Evolutionary conservation across 768 basidiomycete genomes (phyloP).

Genomic region (Rhizopogon vulgaris): DNA sequence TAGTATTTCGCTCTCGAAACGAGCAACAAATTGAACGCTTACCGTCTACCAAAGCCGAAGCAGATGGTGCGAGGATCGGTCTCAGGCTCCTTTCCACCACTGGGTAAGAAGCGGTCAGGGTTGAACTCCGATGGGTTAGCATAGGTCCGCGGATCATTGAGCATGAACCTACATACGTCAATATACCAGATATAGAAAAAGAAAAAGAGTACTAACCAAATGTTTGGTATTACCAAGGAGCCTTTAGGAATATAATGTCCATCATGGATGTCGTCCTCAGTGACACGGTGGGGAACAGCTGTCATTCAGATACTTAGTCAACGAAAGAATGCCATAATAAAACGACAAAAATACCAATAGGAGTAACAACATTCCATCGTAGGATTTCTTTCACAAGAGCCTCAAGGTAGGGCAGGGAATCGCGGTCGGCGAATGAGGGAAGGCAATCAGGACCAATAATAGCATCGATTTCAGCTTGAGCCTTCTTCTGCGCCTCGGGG

Average conservation of each 20-base stretch:
- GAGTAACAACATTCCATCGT: constrained; percentile 36
- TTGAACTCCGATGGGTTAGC: constrained; percentile 43
- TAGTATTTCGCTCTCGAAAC: constrained; percentile 5
- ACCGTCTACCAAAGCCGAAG: constrained; percentile 61
- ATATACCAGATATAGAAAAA: constrained; percentile 7
- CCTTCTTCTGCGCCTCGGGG: constrained; percentile 47
- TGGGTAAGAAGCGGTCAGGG: constrained; percentile 46
- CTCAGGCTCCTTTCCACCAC: constrained; percentile 26
- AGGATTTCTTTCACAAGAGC: constrained; percentile 55
- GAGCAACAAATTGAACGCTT: constrained; percentile 15
- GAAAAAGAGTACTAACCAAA: constrained; percentile 10
- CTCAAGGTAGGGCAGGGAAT: constrained; percentile 52
- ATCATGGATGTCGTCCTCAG: constrained; percentile 56
- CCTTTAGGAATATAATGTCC: constrained; percentile 57
- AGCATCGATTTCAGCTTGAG: constrained; percentile 56
- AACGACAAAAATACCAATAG: constrained; percentile 34
- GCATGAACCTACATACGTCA: neutral
- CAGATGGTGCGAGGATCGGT: constrained; percentile 48
- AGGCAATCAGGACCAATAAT: constrained; percentile 55
- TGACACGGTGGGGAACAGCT: constrained; percentile 42
- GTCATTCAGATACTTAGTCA: constrained; percentile 22
- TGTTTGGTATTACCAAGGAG: constrained; percentile 18
- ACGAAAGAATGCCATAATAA: constrained; percentile 17
- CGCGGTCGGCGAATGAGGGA: constrained; percentile 53
- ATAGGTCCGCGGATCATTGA: constrained; percentile 29